Percentiles rank a stretch among this genome's conserved stretches.
phyloP scores from a whole-genome alignment of 1,284 basidiomycete genomes.

The Inonotus hispidus region DNA sequence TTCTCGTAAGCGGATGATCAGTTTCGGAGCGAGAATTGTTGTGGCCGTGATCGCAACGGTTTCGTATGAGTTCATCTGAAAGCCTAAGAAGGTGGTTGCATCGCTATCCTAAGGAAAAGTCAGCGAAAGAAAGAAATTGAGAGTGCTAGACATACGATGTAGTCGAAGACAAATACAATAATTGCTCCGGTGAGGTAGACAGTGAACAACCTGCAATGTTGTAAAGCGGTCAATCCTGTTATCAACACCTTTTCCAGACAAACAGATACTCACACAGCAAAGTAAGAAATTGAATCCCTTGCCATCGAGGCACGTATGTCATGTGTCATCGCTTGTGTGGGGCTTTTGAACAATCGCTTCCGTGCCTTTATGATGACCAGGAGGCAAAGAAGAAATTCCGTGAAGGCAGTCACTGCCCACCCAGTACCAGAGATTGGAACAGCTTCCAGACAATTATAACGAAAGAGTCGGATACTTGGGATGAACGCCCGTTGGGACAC shows the following conservation, averaged over 20 bases:
- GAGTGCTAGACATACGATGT: neutral
- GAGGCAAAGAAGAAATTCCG: constrained; percentile 1
- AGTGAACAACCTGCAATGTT: neutral
- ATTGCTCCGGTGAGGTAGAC: neutral
- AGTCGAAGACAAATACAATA: neutral
- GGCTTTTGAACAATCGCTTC: neutral
- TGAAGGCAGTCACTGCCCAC: constrained; percentile 1
- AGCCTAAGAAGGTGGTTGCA: neutral
- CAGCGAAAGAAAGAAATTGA: neutral
- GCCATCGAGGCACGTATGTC: constrained; percentile 6
- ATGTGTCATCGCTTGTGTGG: neutral
- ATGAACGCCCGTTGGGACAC: neutral
- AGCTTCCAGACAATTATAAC: neutral
- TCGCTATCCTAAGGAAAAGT: neutral
- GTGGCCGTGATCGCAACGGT: neutral
- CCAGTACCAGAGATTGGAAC: neutral
- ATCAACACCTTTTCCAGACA: neutral
- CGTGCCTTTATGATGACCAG: constrained; percentile 1
- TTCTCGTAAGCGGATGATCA: neutral
- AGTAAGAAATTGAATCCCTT: constrained; percentile 3
- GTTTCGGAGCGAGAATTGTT: neutral
- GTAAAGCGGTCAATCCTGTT: neutral
- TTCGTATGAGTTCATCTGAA: neutral
- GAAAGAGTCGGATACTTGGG: too few species aligned
- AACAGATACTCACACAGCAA: neutral